Conservation (phyloP, 257 asterid genomes). For the Cynanchum wilfordii region DNA sequence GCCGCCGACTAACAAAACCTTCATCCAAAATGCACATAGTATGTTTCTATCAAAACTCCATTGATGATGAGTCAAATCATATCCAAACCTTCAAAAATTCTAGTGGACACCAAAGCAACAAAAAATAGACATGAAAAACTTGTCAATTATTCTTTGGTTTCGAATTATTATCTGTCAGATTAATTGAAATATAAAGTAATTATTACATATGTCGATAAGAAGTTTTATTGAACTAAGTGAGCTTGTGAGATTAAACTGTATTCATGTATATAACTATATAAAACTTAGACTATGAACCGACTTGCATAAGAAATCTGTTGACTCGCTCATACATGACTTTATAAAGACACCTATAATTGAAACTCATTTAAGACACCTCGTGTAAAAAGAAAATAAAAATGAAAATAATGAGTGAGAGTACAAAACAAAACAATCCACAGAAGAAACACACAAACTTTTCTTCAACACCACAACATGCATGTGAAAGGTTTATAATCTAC, state of each 20-base stretch:
- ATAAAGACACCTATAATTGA: no score
- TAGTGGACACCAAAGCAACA: constrained; percentile 20
- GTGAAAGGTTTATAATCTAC: not conserved
- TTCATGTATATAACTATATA: no score
- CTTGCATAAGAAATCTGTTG: no score
- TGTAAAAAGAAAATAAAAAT: no score
- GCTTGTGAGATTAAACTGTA: no score
- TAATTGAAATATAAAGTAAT: no score
- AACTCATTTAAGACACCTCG: not conserved
- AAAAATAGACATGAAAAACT: constrained; percentile 5
- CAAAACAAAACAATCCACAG: not conserved
- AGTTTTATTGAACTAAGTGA: no score
- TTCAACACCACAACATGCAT: not conserved
- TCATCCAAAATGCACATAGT: not conserved
- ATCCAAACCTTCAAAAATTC: constrained; percentile 12
- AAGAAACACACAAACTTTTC: not conserved
- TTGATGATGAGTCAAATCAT: constrained; percentile 26
- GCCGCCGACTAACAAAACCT: constrained; percentile 8
- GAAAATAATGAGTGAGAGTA: not conserved
- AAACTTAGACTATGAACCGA: no score
- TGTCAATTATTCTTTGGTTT: constrained; percentile 5
- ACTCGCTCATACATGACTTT: no score
- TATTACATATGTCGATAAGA: no score
- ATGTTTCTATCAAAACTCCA: not conserved
- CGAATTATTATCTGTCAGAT: not conserved